Conservation (phyloP, 140 eudicot genomes). For the Stevia rebaudiana region DNA sequence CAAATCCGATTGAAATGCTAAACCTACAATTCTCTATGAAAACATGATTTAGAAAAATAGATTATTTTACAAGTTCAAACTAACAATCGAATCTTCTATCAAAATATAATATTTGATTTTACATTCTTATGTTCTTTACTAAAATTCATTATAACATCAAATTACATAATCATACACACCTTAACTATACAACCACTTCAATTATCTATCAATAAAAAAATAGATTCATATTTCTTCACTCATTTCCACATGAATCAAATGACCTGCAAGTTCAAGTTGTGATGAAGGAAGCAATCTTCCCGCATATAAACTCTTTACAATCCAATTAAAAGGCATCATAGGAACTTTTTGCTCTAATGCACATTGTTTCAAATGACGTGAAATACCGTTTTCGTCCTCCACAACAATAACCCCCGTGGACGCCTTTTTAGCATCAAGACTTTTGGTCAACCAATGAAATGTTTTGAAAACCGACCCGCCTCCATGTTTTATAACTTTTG, state of each 20-base stretch:
- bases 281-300: slow-evolving; percentile 51
- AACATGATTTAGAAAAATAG: not conserved
- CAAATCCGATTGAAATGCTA: no score
- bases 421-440: slow-evolving; percentile 38
- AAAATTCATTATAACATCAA: not conserved
- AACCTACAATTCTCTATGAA: not conserved
- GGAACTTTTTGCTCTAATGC: slow-evolving; percentile 61
- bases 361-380: slow-evolving; percentile 80
- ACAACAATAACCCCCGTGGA: slow-evolving; percentile 45
- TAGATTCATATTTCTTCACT: slow-evolving; percentile 59
- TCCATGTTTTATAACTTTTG: slow-evolving; percentile 67
- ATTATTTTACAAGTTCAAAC: not conserved
- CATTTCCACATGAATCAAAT: slow-evolving; percentile 25
- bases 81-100: not conserved
- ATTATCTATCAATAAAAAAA: not conserved
- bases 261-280: slow-evolving; percentile 24
- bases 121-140: not conserved
- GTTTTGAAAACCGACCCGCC: slow-evolving; percentile 72
- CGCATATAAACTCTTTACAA: slow-evolving; percentile 55
- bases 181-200: not conserved
- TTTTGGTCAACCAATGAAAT: slow-evolving; percentile 57
- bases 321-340: slow-evolving; percentile 55
- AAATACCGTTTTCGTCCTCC: slow-evolving; percentile 49
- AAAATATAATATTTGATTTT: not conserved
- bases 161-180: not conserved